Conservation (phyloP, 2,329 filamentous ascomycete species). For the Leptographium lundbergii region DNA sequence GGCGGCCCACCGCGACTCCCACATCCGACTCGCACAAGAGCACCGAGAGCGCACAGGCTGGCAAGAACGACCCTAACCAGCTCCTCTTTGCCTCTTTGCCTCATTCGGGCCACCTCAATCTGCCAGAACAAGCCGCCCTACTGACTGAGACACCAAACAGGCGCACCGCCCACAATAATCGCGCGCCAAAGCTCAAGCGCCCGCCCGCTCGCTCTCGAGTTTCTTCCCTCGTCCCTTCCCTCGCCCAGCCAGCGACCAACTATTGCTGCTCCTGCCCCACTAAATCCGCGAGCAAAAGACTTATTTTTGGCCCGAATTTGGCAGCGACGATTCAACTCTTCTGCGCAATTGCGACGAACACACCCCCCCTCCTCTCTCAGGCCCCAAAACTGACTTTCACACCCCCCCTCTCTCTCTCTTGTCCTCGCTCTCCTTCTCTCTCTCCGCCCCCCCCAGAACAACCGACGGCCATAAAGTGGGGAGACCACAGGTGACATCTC, state of each 20-base stretch:
- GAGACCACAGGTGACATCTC: slow-evolving; percentile 4
- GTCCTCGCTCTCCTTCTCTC: neutral
- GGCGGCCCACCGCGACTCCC: neutral
- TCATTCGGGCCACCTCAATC: neutral
- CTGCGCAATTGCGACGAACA: neutral
- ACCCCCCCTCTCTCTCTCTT: neutral
- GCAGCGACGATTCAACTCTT: neutral
- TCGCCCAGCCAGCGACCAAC: neutral
- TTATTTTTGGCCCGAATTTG: slow-evolving; percentile 7
- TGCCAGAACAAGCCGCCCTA: neutral
- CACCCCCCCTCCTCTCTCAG: neutral
- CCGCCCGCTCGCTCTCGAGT: slow-evolving; percentile 4
- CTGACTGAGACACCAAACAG: slow-evolving; percentile 1
- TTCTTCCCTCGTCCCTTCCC: neutral
- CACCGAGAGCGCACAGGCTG: too few species aligned
- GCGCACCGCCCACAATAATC: slow-evolving; percentile 9
- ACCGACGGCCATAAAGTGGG: slow-evolving; percentile 4
- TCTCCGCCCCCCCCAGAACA: neutral
- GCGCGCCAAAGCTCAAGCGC: slow-evolving; percentile 13
- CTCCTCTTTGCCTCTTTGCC: too few species aligned
- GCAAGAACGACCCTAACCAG: neutral
- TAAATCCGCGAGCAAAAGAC: neutral
- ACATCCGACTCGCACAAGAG: neutral
- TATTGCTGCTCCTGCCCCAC: neutral
- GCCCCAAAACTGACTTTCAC: too few species aligned